These are phyloP conservation scores for Salinomyces thailandicus DNA, from an alignment of 2,329 filamentous ascomycete species.

Conservation along the genomic window DNA sequence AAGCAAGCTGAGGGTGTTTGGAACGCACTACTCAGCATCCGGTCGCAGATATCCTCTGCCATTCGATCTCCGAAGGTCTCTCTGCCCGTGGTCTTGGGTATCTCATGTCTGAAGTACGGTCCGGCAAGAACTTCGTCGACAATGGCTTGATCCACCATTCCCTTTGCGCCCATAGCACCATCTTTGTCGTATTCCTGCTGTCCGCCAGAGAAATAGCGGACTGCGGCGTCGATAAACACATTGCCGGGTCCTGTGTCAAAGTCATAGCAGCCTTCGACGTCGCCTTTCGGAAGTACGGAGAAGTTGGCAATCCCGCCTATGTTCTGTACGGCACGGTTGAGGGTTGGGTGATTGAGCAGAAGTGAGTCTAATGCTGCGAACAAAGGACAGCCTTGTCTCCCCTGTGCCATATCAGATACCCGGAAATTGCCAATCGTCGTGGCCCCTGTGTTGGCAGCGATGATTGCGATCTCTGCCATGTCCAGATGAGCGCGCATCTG, in stretches of 20 bases:
- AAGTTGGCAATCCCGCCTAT: conserved; percentile 20
- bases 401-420: neutral
- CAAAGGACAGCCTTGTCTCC: neutral
- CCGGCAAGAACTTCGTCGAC: neutral
- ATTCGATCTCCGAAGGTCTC: neutral
- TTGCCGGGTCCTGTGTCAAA: conserved; percentile 10
- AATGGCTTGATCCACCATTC: neutral
- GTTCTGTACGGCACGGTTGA: conserved; percentile 16
- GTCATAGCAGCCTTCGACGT: conserved; percentile 7
- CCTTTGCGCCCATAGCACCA: neutral
- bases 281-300: conserved; percentile 16
- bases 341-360: conserved; percentile 9
- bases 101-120: neutral
- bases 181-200: conserved; percentile 15
- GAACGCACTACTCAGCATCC: too few relatives aligned
- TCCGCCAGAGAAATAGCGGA: conserved; percentile 17
- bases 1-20: too few relatives aligned
- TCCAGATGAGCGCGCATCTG: too few relatives aligned
- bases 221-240: conserved; percentile 17
- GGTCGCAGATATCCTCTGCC: too few relatives aligned
- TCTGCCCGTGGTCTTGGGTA: neutral
- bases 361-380: neutral
- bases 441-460: neutral
- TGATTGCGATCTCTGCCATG: too few relatives aligned
- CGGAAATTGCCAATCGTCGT: neutral